Conservation (phyloP, 108 stramenopile species). For the Discostella stelligeroides region DNA sequence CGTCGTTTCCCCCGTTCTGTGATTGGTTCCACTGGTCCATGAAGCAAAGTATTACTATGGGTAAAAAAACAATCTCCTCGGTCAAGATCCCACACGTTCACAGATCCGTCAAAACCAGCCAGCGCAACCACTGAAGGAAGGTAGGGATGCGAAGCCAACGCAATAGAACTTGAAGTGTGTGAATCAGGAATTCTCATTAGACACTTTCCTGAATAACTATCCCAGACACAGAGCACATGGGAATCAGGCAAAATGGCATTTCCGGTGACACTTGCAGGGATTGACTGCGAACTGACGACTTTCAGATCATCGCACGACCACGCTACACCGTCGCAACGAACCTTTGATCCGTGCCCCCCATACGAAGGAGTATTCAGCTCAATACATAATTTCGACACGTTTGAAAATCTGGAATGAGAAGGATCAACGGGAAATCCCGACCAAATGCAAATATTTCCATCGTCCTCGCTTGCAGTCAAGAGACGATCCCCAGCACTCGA, state of each 20-base stretch:
- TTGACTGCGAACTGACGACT: slow-evolving; percentile 78
- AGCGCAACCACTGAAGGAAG: slow-evolving; percentile 68
- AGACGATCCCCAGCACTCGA: slow-evolving; percentile 76
- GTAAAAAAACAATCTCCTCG: slow-evolving; percentile 66
- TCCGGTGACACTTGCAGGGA: slow-evolving; percentile 59
- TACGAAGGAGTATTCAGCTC: slow-evolving; percentile 21
- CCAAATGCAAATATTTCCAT: slow-evolving; percentile 85
- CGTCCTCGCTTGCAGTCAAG: slow-evolving; percentile 84
- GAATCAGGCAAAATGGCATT: slow-evolving; percentile 70
- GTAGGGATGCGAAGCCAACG: slow-evolving; percentile 75
- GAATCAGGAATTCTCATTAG: slow-evolving; percentile 69
- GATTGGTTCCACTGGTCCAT: slow-evolving; percentile 52
- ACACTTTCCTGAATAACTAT: slow-evolving; percentile 75
- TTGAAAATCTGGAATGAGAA: slow-evolving; percentile 23
- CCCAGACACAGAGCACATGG: slow-evolving; percentile 82
- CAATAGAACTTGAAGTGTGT: slow-evolving; percentile 70
- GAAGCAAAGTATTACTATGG: slow-evolving; percentile 59
- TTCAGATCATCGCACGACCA: slow-evolving; percentile 81
- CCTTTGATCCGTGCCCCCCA: slow-evolving; percentile 22
- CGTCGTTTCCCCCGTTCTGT: slow-evolving; percentile 56
- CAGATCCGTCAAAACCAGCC: slow-evolving; percentile 72
- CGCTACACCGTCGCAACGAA: slow-evolving; percentile 77
- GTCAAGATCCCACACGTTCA: slow-evolving; percentile 77
- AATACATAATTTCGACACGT: slow-evolving; percentile 39
- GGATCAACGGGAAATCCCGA: slow-evolving; percentile 34